Base-by-base conservation (phyloP, 148 eudicot species). In the Rhododendron henanense region DNA sequence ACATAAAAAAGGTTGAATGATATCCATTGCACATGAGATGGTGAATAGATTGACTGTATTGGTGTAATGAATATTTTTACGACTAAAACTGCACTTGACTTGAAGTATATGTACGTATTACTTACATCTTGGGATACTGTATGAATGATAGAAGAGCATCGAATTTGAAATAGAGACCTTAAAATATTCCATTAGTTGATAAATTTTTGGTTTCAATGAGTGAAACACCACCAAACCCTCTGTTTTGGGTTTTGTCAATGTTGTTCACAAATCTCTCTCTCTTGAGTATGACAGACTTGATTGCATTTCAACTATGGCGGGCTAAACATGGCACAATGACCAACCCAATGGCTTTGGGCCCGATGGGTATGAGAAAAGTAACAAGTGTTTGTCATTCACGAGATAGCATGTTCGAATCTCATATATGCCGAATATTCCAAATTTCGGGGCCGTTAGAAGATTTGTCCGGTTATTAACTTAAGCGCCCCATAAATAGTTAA, bases 391-490 rank as follows among this genome's bases (percentile, higher is more conserved):
- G 5, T 16, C 2, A 0, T 15, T 3, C 3, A 14, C 5, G 0
- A 14, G 1, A 1, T 55, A 18, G 1, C 7, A 55, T 55, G 1
- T 18, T 55, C 6, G 16, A 53, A 55, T 55, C 1, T 0, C 21
- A 55, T 2, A 18, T 1, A 55, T 3, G 61, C 0, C 21, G 0
- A 16, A 55, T 55, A 16, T 55, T 16, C 5, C 61, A 55, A 55
- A 55, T 0, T 7, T 55, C 1, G 6, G 1, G 0, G 0, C 0
- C 6, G 0, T 55, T 7, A 16, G 1, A 55, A 2, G 0, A 1
- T 55, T 55, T 3, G 61, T 16, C 1, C 4, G 2, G 0, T 55
- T 55, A 55, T 18, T 55, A 16, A 55, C 18, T 55, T 55, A 0
- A 51, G 3, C 0, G 5, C 0, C 1, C 1, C 6, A 55, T 55